A percentile compares a stretch with the other conserved stretches of the same genome.
phyloP scores from a whole-genome alignment of 2,329 filamentous ascomycete genomes.

The Colletotrichum lupini region DNA sequence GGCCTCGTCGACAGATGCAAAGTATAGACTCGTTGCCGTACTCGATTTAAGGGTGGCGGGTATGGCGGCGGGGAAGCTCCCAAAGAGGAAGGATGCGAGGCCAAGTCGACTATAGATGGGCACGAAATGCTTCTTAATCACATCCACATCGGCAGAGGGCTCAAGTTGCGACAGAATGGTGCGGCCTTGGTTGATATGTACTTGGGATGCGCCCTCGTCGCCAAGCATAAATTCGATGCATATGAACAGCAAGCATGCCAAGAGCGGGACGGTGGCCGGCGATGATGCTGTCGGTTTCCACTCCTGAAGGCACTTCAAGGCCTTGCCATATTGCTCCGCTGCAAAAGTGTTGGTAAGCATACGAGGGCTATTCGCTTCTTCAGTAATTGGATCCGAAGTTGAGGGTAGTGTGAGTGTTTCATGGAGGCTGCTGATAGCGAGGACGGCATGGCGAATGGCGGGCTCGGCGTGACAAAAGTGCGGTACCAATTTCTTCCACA shows the following conservation, averaged over 20 bases:
- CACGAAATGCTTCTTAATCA: slow-evolving; percentile 53
- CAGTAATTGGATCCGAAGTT: background rate
- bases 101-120: slow-evolving; percentile 57
- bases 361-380: background rate
- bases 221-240: slow-evolving; percentile 66
- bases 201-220: slow-evolving; percentile 56
- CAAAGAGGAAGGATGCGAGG: slow-evolving; percentile 54
- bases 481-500: slow-evolving; percentile 58
- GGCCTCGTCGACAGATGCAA: slow-evolving; percentile 47
- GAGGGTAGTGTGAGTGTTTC: slow-evolving; percentile 42
- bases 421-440: slow-evolving; percentile 61
- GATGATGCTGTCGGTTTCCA: slow-evolving; percentile 41
- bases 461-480: slow-evolving; percentile 57
- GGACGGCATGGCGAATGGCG: slow-evolving; percentile 59
- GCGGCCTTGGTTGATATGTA: slow-evolving; percentile 57
- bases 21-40: slow-evolving; percentile 42
- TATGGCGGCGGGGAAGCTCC: slow-evolving; percentile 48
- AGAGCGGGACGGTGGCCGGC: slow-evolving; percentile 47
- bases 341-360: slow-evolving; percentile 43
- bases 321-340: slow-evolving; percentile 60
- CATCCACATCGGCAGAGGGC: slow-evolving; percentile 44
- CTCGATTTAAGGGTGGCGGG: slow-evolving; percentile 47
- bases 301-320: slow-evolving; percentile 55
- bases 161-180: slow-evolving; percentile 51
- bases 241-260: slow-evolving; percentile 62